Base-by-base conservation (phyloP, 2,329 filamentous ascomycete genomes). In the Fusarium concolor region DNA sequence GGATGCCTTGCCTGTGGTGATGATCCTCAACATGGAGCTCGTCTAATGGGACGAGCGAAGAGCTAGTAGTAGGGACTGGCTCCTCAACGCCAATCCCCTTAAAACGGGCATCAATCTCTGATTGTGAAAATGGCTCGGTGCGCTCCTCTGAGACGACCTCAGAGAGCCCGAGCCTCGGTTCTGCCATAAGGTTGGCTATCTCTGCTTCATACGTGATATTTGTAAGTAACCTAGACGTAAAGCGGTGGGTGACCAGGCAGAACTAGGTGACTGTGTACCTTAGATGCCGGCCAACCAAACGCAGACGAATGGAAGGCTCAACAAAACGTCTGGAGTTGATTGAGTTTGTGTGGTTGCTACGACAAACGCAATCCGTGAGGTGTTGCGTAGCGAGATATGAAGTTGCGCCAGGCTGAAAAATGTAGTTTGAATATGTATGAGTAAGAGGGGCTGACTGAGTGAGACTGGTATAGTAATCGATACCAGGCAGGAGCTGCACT, bases 121-220 rank as follows among this genome's bases (percentile, higher is more conserved):
- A 83, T 66, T 86, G 81, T 11, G 86, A 86, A 70, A 87, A 86
- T 11, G 86, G 85, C 77, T 88, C 85, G 45, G 86, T 89, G 76
- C 81, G 84, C 78, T 88, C 85, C 72, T 82, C 80, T 62, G 80
- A 81, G 65, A 74, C 73, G 67, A 74, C 78, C 64, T 79, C 76
- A 42, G 78, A 80, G 68, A 75, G 71, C 72, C 75, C 78, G 59
- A 75, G 69, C 69, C 77, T 82, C 67, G 79, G 76, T 67, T 86
- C 83, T 71, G 79, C 79, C 85, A 87, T 87, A 45, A 70, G 72
- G 52, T 62, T 68, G 64, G 59, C 56, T 60, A 62, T 73, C 68
- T 68, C 74, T 75, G 69, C 71, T 69, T 70, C 72, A 74, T 75
- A 77, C 72, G 50, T 43, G 63, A 56, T 53, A 58, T 64, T 71